Evolutionary conservation across 768 basidiomycete species (phyloP).

Genomic region (Macrocybe gigantea): DNA sequence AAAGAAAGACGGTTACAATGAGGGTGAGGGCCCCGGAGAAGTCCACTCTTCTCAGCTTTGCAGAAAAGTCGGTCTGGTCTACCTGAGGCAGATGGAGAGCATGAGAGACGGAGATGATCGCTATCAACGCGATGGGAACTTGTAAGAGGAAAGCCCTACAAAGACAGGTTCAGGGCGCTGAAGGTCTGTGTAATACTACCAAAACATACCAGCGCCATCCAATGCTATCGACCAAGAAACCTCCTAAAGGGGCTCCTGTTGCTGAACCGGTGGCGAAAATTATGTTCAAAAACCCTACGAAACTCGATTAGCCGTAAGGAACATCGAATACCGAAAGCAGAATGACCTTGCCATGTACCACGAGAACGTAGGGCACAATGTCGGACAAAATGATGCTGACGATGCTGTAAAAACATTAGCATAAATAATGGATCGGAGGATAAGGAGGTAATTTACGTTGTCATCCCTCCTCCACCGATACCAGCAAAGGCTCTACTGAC

Average conservation of each 20-base stretch:
- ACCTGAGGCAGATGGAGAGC: slow-evolving; percentile 48
- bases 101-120: slow-evolving; percentile 46
- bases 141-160: slow-evolving; percentile 54
- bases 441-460: slow-evolving; percentile 36
- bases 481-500: slow-evolving; percentile 49
- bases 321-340: neutral
- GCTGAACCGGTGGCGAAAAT: slow-evolving; percentile 54
- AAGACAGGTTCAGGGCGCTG: neutral
- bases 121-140: slow-evolving; percentile 49
- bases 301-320: neutral
- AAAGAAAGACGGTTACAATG: slow-evolving; percentile 46
- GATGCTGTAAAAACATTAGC: slow-evolving; percentile 28
- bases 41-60: slow-evolving; percentile 57
- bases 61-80: slow-evolving; percentile 32
- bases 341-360: slow-evolving; percentile 65
- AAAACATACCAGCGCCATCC: slow-evolving; percentile 57
- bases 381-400: slow-evolving; percentile 65
- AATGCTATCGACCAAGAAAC: slow-evolving; percentile 54
- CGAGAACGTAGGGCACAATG: slow-evolving; percentile 55
- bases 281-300: slow-evolving; percentile 49
- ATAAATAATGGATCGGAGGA: neutral
- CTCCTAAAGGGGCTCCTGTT: slow-evolving; percentile 58
- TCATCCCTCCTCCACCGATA: slow-evolving; percentile 58
- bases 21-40: slow-evolving; percentile 54
- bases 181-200: neutral